Base-by-base conservation (phyloP, 2,329 filamentous ascomycete genomes). In the Epichloe hybrida region DNA sequence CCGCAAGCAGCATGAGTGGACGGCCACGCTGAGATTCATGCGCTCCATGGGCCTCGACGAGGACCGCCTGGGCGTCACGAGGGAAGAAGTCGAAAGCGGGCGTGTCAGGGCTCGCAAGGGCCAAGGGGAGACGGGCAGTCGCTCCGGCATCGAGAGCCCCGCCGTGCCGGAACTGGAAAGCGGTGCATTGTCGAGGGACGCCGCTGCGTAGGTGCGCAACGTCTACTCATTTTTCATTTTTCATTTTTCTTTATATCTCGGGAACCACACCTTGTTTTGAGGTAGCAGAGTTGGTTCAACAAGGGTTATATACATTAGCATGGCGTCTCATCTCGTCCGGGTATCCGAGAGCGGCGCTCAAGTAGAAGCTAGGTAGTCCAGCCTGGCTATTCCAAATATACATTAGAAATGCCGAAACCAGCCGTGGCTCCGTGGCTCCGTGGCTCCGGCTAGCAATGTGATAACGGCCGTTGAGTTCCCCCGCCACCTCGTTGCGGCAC, bases 1-100 rank as follows among this genome's bases (percentile, higher is more conserved):
- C 51, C 71, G 84, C 52, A 81, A 81, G 66, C 72, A 80, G 21
- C 54, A 58, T 0, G 69, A 71, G 61, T 72, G 55, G 82, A 82
- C 64, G 75, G 75, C 84, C 36, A 73, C 70, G 2, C 59, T 73
- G 6, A 53, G 54, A 1, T 74, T 72, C 59, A 63, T 74, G 49
- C 61, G 62, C 41, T 72, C 69, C 9, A 74, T 74, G 72, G 72
- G 72, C 12, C 57, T 74, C 31, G 52, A 54, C 5, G 54, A 61
- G n/a, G 57, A 59, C n/a, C 58, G 58, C 46, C 36, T 57, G n/a
- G 23, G 35, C 2, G 52, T 58, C 0, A 56, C 55, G 4, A 56
- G 56, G 11, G 55, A 59, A 3, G 53, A 63, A 34, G 59, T 61
- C 5, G 34, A 50, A 5, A 41, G 17, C 35, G 48, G 48, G 6